Base-by-base conservation (phyloP, 2,329 filamentous ascomycete genomes). In the Fulvia fulva region DNA sequence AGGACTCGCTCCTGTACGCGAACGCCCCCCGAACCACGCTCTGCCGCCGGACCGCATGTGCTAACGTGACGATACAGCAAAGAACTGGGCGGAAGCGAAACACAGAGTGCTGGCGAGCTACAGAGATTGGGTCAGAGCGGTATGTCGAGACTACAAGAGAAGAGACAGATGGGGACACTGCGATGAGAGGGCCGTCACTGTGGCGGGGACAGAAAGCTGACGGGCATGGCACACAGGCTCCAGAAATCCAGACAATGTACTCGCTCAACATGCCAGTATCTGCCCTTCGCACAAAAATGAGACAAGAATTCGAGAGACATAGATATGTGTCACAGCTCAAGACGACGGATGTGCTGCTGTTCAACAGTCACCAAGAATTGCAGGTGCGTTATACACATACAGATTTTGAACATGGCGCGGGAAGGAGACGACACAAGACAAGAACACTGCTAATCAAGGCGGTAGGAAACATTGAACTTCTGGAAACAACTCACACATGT, bases 191-290 rank as follows among this genome's bases (percentile, higher is more conserved):
- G 14, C 3, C 2, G 14, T 7, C 12, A 19, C 37, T 53, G 51
- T 19, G 11, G 57, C 25, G 25, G 47, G 25, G n/a, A 19, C 45
- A 22, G 8, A 16, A 21, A 9, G 45, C 32, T 46, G n/a, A 32
- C 37, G 23, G n/a, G 25, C 23, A 28, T 28, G 46, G 23, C 9
- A 32, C 46, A 55, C 74, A 99, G 94, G 91, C 91, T 43, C 93
- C 94, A 61, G 92, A 97, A 75, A 93, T 99, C 73, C 94, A 97
- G 77, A 89, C 86, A 62, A 96, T 97, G 91, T 99, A 99, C 85
- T 89, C 89, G 63, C 81, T 99, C 71, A 90, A 90, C 74, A 85
- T 96, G 72, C 91, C 93, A 54, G 87, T 97, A 54, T 89, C 93
- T 43, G 82, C 84, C 63, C 87, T 99, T 73, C 89, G 94, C 68